Base-by-base conservation (phyloP, 2,329 filamentous ascomycete species). In the Zymoseptoria ardabiliae region DNA sequence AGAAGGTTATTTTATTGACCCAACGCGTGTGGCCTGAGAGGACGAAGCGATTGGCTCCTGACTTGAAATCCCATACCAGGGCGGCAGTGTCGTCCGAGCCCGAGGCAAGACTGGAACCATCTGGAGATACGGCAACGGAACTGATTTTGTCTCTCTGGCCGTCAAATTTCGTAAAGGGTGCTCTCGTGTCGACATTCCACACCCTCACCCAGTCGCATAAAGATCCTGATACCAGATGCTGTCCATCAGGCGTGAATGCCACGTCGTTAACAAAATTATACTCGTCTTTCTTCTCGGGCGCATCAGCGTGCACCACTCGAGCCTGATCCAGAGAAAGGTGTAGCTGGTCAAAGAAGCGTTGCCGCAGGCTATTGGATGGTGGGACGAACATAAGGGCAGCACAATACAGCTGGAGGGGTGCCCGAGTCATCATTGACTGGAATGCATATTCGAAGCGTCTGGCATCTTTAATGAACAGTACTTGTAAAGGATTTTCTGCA, bases 1-100 rank as follows among this genome's bases (percentile, higher is more conserved):
- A 71, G 59, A 72, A 73, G 5, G 63, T 65, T 28, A 72, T 59
- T n/a, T 58, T 53, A 3, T 11, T 56, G 50, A 72, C 63, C 9
- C 13, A 60, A 13, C 35, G 50, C 4, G 58, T 64, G 55, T 72
- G 64, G n/a, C 65, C 65, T 35, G 63, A 55, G 20, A 69, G 62
- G 17, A 53, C 20, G 48, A n/a, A 50, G 20, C 5, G 48, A 6
- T n/a, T 21, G 17, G 17, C 48, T n/a, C 17, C 20, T 21, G 48
- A 5, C 17, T 50, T 21, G 5, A 5, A 17, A 7, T 20, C 51
- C 19, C n/a, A 53, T n/a, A 55, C n/a, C 30, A 17, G 22, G 4
- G 54, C 35, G 4, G 57, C 56, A n/a, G 53, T 45, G 22, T 63
- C 61, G 10, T 59, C 21, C 20, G 64, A 66, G 19, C 30, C 61